Conservation (phyloP, 352 stramenopile species). For the Globisporangium middletonii region DNA sequence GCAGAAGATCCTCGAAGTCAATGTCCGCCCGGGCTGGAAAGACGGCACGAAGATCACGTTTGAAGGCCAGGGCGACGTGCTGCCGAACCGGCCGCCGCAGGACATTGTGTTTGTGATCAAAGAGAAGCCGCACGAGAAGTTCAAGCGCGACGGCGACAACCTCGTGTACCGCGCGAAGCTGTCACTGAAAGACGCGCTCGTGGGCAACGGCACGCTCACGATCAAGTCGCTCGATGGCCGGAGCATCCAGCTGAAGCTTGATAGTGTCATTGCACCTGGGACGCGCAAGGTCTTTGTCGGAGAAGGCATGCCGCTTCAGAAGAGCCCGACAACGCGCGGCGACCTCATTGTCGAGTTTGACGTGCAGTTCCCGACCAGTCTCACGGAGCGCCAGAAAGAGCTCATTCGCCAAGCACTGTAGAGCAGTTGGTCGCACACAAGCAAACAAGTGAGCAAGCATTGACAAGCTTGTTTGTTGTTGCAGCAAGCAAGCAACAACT, state of each 20-base stretch:
- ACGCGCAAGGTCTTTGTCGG: slow-evolving; percentile 90
- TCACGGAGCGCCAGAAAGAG: slow-evolving; percentile 76
- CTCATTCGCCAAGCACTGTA: slow-evolving; percentile 72
- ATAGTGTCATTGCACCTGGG: slow-evolving; percentile 89
- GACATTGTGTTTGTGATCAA: slow-evolving; percentile 95
- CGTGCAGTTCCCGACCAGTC: slow-evolving; percentile 92
- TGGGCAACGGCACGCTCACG: slow-evolving; percentile 87
- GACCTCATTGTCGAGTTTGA: slow-evolving; percentile 96
- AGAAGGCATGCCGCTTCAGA: slow-evolving; percentile 96
- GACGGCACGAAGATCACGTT: slow-evolving; percentile 96
- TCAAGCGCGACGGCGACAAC: slow-evolving; percentile 93
- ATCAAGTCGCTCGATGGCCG: slow-evolving; percentile 94
- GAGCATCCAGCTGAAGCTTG: slow-evolving; percentile 83
- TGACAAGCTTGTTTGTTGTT: no score
- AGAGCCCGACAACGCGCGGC: slow-evolving; percentile 68
- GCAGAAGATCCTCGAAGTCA: slow-evolving; percentile 93
- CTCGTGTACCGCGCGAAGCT: slow-evolving; percentile 94
- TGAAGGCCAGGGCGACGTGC: slow-evolving; percentile 86
- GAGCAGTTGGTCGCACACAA: slow-evolving; percentile 2
- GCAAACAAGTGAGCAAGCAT: background rate
- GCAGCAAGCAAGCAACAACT: no score
- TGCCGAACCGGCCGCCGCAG: slow-evolving; percentile 89
- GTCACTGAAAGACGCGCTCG: slow-evolving; percentile 92
- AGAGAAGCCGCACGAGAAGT: slow-evolving; percentile 89
- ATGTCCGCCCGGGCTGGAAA: slow-evolving; percentile 95